Evolutionary conservation across 2,329 filamentous ascomycete species (phyloP), one percentile per base, ranked within the genome.

Genomic region (Fusarium globosum): DNA sequence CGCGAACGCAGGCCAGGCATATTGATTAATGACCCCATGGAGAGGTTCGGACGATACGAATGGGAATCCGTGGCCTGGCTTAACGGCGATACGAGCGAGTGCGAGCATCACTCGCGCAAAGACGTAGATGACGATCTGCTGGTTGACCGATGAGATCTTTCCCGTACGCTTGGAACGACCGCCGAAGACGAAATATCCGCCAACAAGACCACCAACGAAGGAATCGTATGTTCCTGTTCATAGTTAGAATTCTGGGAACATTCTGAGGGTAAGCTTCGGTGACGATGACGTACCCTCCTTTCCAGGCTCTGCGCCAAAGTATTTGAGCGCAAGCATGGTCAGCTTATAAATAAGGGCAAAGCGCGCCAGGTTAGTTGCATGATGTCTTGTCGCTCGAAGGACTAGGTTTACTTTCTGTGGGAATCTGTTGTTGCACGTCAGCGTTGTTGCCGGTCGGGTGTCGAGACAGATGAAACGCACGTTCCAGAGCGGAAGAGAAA

Each of bases 61-160:
- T 41, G 88, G 84, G 66, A 91, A 78, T 61, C 88, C 87, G 65
- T 79, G 79, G 48, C 86, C 86, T 4, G 89, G 89, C 82, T 94
- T 92, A 72, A 98, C 90, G 64, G 93, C 90, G 65, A 98, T 85
- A 79, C 94, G 94, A 38, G 95, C 96, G 30, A 97, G 85, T 14
- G 94, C 94, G 39, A 99, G 89, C 69, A 93, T 88, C 21, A 98
- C 96, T 74, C 96, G 91, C 53, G 96, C 96, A 80, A 98, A 98
- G 72, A 99, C 93, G 86, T 99, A 99, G 78, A 98, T 94, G 82
- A 97, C 95, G 81, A 99, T 99, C 87, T 99, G 96, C 86, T 98
- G 94, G 84, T 92, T 97, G 71, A 98, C 92, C 73, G 90, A 93
- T 69, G 92, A 93, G 79, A 94, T 91, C 81, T 89, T 88, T 77